These are phyloP conservation scores for Epipyxis sp. DNA, from an alignment of 108 stramenopile genomes.

Conservation along the genomic window DNA sequence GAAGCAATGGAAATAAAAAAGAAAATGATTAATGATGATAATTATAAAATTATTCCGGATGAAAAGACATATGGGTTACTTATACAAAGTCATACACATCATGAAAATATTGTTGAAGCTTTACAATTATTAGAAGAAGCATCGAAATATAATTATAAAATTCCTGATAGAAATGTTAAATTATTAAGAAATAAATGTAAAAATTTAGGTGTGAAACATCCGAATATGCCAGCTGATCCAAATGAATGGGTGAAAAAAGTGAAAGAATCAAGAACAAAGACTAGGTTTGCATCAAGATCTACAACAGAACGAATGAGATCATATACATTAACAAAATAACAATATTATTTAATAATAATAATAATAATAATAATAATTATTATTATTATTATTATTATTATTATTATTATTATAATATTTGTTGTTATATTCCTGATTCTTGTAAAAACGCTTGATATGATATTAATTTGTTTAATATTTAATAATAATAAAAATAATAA, in stretches of 20 bases:
- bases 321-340: too few species aligned
- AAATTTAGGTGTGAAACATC: slow-evolving; percentile 11
- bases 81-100: not conserved
- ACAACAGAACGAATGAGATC: too few species aligned
- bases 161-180: not conserved
- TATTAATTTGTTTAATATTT: too few species aligned
- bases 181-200: not conserved
- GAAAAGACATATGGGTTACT: slow-evolving; percentile 10
- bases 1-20: slow-evolving; percentile 3
- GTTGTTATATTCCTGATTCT: too few species aligned
- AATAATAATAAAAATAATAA: too few species aligned
- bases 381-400: too few species aligned
- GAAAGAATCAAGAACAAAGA: not conserved
- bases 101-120: slow-evolving; percentile 4
- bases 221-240: slow-evolving; percentile 1
- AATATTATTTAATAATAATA: too few species aligned
- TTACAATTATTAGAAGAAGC: slow-evolving; percentile 24
- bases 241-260: slow-evolving; percentile 23
- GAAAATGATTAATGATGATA: too few species aligned
- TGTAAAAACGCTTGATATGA: too few species aligned
- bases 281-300: too few species aligned
- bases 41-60: slow-evolving; percentile 1
- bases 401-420: too few species aligned
- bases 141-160: not conserved
- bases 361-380: too few species aligned